These are phyloP conservation scores for Nidula niveotomentosa DNA, from an alignment of 1,284 basidiomycete species.

Conservation along the genomic window DNA sequence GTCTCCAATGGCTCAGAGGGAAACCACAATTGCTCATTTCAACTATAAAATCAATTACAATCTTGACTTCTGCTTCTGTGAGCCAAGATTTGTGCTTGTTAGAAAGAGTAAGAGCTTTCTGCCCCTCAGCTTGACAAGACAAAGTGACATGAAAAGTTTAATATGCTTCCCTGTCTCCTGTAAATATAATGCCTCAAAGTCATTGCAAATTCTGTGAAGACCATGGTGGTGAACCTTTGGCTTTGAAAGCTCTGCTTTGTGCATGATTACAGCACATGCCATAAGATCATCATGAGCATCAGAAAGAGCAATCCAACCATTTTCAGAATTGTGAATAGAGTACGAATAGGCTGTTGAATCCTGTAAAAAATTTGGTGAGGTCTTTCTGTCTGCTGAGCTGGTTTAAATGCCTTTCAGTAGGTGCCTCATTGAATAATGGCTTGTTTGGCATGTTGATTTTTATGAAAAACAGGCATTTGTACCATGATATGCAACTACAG, in stretches of 20 bases:
- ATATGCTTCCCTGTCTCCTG: slow-evolving; percentile 12
- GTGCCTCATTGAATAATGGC: no score
- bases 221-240: slow-evolving; percentile 1
- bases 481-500: no score
- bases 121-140: slow-evolving; percentile 7
- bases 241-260: slow-evolving; percentile 3
- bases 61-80: slow-evolving; percentile 16
- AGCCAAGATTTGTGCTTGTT: slow-evolving; percentile 24
- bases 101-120: slow-evolving; percentile 9
- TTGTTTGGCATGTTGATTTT: no score
- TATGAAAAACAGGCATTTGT: no score
- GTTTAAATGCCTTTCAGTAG: no score
- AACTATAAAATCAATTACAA: slow-evolving; percentile 24
- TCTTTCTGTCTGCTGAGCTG: no score
- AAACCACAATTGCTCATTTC: no score
- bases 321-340: not conserved
- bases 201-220: slow-evolving; percentile 10
- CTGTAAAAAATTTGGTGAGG: not conserved
- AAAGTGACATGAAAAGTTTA: slow-evolving; percentile 15
- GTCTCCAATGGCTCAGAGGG: no score
- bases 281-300: slow-evolving; percentile 4
- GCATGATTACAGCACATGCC: slow-evolving; percentile 7
- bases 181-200: slow-evolving; percentile 11
- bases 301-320: not conserved
- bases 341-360: not conserved